Evolutionary conservation across 2,329 filamentous ascomycete genomes (phyloP).

Genomic region (Cladosporium austrohemisphaericum): DNA sequence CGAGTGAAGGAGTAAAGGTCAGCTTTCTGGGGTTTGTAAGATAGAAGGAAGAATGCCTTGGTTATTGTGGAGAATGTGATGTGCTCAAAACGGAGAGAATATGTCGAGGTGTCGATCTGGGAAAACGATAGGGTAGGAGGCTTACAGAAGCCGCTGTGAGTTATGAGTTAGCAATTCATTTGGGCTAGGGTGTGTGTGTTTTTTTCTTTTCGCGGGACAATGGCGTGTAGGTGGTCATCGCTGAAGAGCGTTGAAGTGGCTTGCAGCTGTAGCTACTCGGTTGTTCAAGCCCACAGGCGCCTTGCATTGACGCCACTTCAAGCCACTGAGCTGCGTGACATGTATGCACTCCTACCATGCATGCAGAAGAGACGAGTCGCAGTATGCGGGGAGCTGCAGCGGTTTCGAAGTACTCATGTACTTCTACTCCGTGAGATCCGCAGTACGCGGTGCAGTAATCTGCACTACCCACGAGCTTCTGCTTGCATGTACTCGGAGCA

Average conservation of each 20-base stretch:
- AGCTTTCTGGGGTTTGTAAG: neutral
- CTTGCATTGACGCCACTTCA: too few species aligned
- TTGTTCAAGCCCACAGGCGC: slow-evolving; percentile 2
- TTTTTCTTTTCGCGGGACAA: too few species aligned
- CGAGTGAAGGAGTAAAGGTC: slow-evolving; percentile 30
- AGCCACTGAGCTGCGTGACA: too few species aligned
- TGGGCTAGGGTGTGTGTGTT: neutral
- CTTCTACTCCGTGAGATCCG: too few species aligned
- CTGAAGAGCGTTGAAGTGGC: slow-evolving; percentile 6
- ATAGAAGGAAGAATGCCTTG: too few species aligned
- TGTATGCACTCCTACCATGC: too few species aligned
- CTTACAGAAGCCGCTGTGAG: slow-evolving; percentile 19
- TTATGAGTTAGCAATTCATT: neutral
- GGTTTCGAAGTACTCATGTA: neutral
- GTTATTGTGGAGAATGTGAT: too few species aligned
- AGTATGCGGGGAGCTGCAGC: slow-evolving; percentile 4
- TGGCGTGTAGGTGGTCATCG: neutral
- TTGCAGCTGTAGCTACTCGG: slow-evolving; percentile 1
- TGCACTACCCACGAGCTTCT: neutral
- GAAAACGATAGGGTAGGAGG: neutral
- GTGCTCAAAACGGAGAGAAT: neutral
- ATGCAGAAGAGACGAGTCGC: neutral
- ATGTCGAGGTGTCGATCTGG: neutral
- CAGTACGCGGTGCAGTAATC: too few species aligned
- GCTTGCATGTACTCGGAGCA: slow-evolving; percentile 1